Base-by-base conservation (phyloP, 352 stramenopile genomes). In the Peronosclerospora sorghi region DNA sequence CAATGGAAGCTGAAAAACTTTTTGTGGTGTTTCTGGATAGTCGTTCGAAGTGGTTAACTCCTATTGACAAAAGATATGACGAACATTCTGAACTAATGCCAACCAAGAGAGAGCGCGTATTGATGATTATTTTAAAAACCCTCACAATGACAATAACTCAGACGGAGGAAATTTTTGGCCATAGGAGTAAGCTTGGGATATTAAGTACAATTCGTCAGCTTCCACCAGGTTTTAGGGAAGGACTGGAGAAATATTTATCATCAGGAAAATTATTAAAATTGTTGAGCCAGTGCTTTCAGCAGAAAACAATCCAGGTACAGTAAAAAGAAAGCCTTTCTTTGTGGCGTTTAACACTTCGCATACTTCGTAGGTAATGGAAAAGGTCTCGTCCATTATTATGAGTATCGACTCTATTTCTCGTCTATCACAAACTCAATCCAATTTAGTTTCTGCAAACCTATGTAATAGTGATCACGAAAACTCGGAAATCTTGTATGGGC, bases 61-160 rank as follows among this genome's bases (percentile, higher is more conserved):
- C 29, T 1, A 17, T 59, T 13, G 32, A 52, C 19, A 50, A 55
- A 44, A 30, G 30, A 5, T 4, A 48, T 3, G 24, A 38, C 0
- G 53, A 48, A 2, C 38, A 46, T 2, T 29, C 34, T 20, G 47
- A 28, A 0, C 19, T 50, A 8, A 34, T 47, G 18, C 32, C 59
- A 15, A 49, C 37, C 0, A 40, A 54, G 34, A 55, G 64, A 39
- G 53, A 77, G 20, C 57, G 56, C 8, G 39, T 55, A 8, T 41
- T 89, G 39, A 57, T 62, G n/a, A 28, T 76, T 5, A 75, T 82
- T 51, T 54, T 89, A 39, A 79, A 73, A 19, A 72, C 69, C 0
- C 57, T 86, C 4, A 67, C 65, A 6, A 35, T 74, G 48, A 83
- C 73, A 6, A 45, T 86, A 15, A 40, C 55, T 3, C 72, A 89